Evolutionary conservation across 495 filamentous ascomycete species (phyloP).

Genomic region (Terfezia boudieri): DNA sequence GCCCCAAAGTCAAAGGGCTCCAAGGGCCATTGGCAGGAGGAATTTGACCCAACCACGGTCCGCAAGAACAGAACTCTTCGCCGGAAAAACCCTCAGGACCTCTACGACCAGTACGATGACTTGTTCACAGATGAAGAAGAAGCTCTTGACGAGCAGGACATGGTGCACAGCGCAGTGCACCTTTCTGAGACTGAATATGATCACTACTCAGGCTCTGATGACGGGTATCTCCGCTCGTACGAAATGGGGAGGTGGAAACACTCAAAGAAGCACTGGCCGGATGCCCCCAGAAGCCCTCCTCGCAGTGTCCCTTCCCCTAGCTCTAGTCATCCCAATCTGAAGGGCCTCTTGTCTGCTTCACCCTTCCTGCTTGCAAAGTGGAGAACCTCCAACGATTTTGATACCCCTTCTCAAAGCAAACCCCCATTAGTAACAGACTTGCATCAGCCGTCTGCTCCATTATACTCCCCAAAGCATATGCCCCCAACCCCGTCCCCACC

Average conservation of each 20-base stretch:
- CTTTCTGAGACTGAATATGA: background rate
- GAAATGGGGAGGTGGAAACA: background rate
- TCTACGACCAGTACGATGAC: conserved; percentile 19
- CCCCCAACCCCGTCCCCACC: background rate
- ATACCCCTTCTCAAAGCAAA: background rate
- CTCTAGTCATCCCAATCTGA: background rate
- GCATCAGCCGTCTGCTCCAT: background rate
- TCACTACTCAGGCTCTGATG: background rate
- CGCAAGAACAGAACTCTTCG: conserved; percentile 16
- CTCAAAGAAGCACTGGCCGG: background rate
- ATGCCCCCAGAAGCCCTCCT: background rate
- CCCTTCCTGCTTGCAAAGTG: no score
- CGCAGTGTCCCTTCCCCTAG: background rate
- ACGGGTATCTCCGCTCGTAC: background rate
- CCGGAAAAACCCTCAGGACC: conserved; percentile 13
- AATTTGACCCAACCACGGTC: conserved; percentile 19
- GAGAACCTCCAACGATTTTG: background rate
- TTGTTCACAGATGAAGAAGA: conserved; percentile 13
- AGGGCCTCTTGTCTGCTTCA: background rate
- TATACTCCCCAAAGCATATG: background rate
- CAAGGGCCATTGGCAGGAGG: background rate
- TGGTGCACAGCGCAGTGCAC: background rate
- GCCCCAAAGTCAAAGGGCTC: background rate
- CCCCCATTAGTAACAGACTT: background rate
- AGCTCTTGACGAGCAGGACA: conserved; percentile 13